A percentile compares a stretch with the other conserved stretches of the same genome.
Evolutionary conservation across 305 asterid species (phyloP).

Genomic region (Andrographis paniculata): DNA sequence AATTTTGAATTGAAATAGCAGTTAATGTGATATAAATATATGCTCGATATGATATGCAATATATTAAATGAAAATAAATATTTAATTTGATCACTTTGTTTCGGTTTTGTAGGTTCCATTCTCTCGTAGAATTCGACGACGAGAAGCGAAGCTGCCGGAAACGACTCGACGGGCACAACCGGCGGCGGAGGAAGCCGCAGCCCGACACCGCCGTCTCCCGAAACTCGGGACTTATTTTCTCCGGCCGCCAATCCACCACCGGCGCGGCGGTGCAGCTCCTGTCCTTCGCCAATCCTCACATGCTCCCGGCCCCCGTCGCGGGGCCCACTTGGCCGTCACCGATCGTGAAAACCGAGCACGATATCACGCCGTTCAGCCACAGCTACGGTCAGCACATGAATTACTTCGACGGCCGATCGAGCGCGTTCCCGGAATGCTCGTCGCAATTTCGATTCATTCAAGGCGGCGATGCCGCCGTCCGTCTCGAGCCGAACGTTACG

Average conservation of each 20-base stretch:
- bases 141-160: conserved; percentile 89
- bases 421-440: conserved; percentile 26
- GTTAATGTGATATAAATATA: too few relatives aligned
- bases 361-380: conserved; percentile 25
- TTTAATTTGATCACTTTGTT: not conserved
- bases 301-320: conserved; percentile 26
- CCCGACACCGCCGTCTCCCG: conserved; percentile 34
- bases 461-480: too few relatives aligned
- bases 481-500: too few relatives aligned
- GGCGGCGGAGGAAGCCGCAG: conserved; percentile 85
- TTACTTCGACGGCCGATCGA: conserved; percentile 25
- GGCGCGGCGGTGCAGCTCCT: conserved; percentile 30
- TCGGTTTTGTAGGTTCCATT: conserved; percentile 57
- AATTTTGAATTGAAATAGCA: too few relatives aligned
- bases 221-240: conserved; percentile 30
- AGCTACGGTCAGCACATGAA: conserved; percentile 21
- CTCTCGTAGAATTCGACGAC: conserved; percentile 73
- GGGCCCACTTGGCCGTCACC: conserved; percentile 38
- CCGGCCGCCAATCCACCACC: conserved; percentile 26
- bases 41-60: too few relatives aligned
- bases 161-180: conserved; percentile 82
- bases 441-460: too few relatives aligned
- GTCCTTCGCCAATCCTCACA: conserved; percentile 44
- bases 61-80: too few relatives aligned
- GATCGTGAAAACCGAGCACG: conserved; percentile 31